Evolutionary conservation across 106 monocot species (phyloP), one percentile per base, ranked within the genome.

Genomic region (Agapanthus africanus): DNA sequence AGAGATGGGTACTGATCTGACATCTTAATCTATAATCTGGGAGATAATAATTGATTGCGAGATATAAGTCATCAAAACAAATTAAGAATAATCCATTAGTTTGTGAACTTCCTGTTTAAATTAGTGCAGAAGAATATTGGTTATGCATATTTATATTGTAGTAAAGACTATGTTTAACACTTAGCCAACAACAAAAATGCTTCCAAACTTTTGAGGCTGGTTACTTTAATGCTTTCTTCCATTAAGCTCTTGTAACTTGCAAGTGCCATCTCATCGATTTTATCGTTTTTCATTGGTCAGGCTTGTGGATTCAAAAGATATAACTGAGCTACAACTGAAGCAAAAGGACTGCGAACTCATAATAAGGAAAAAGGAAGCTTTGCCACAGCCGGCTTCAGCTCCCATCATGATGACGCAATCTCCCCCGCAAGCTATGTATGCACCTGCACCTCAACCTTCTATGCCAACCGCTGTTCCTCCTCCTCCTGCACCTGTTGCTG

Each of bases 231-330:
- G 11, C 0, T 28, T 11, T 59, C 14, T 26, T 28, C 14, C 57
- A 59, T 26, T 59, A 25, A 59, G 31, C 2, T 1, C 11, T 21
- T 22, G 22, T 8, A 59, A n/a, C n/a, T n/a, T n/a, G n/a, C n/a
- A n/a, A 26, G 23, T 59, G 10, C 31, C 11, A 26, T 26, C 11
- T 3, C 23, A 40, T 39, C 23, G 23, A 22, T 21, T 35, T 62
- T 34, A 13, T 46, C 59, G n/a, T n/a, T 66, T n/a, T 42, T 42
- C 8, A 52, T 14, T 68, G 44, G 62, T 18, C 63, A 90, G 90
- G 83, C 83, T 90, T 73, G 90, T 90, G 34, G 90, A 90, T 78
- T 76, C 90, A 73, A 80, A 71, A 68, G 90, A 90, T 74, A 83
- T 90, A 63, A 68, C 72, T 30, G 90, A 90, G 70, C 71, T 90